phyloP scores from a whole-genome alignment of 768 basidiomycete genomes.

The Amanita pallidorosea region DNA sequence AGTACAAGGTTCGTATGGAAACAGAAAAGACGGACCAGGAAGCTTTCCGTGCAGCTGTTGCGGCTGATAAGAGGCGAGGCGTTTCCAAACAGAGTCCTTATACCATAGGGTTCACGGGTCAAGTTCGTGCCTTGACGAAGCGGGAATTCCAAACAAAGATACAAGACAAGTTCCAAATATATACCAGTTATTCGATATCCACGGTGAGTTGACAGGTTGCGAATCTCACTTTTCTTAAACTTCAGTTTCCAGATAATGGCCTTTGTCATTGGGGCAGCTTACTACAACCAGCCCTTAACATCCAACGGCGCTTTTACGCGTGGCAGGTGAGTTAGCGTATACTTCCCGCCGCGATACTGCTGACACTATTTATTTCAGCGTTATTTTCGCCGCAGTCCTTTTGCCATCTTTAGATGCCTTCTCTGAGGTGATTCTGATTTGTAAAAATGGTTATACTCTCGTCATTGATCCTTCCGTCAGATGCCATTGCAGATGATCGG shows the following conservation, averaged over 20 bases:
- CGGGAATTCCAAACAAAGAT: slow-evolving; percentile 66
- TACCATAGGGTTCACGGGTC: slow-evolving; percentile 67
- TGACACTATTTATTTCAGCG: slow-evolving; percentile 18
- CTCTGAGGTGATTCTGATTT: slow-evolving; percentile 38
- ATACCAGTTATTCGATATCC: slow-evolving; percentile 56
- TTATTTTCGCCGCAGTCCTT: slow-evolving; percentile 64
- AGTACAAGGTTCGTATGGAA: slow-evolving; percentile 47
- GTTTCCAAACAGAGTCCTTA: slow-evolving; percentile 76
- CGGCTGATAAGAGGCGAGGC: slow-evolving; percentile 66
- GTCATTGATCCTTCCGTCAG: slow-evolving; percentile 16
- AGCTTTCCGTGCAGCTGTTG: slow-evolving; percentile 66
- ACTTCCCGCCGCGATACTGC: not conserved
- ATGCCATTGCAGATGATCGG: slow-evolving; percentile 74
- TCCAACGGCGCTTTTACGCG: slow-evolving; percentile 82
- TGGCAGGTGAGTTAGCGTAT: slow-evolving; percentile 33
- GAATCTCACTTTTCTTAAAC: not conserved
- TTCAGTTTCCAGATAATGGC: slow-evolving; percentile 31
- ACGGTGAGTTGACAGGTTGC: slow-evolving; percentile 29
- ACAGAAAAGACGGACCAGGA: slow-evolving; percentile 60
- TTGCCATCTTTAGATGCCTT: slow-evolving; percentile 65
- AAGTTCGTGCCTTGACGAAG: slow-evolving; percentile 57
- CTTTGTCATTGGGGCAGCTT: slow-evolving; percentile 66
- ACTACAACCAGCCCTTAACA: slow-evolving; percentile 59
- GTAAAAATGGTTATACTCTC: not conserved
- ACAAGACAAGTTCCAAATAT: slow-evolving; percentile 72